Evolutionary conservation across 495 filamentous ascomycete species (phyloP), one percentile per base, ranked within the genome.

Genomic region (Penicillium nucicola): DNA sequence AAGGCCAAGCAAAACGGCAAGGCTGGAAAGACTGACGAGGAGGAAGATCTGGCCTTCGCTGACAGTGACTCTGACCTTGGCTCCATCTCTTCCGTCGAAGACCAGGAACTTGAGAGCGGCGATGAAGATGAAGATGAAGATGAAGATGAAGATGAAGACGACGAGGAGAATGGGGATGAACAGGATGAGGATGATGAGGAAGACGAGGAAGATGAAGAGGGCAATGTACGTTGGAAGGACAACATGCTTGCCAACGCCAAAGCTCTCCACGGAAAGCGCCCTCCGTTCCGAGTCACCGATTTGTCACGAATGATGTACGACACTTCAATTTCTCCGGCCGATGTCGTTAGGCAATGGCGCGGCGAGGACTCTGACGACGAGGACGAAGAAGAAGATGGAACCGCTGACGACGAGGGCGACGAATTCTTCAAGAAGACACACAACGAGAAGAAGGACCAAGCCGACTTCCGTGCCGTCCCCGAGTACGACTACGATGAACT

Each of bases 1-100:
- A 76, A 65, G 60, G 72, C 70, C 54, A 69, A 60, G 55, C 76
- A 77, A 47, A 70, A 74, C 31, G 74, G 65, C 42, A 62, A 58
- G 3, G 30, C 30, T 6, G 72, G 62, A 7, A 62, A 58, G 2
- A 30, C 30, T 11, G 72, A 62, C 5, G 70, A 76, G 11, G 83
- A 84, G 30, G 85, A 82, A 34, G 81, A 84, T 44, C 51, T 96
- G 54, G 87, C 81, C n/a, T 98, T 96, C 67, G 92, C 92, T 1
- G 92, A 97, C 59, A 93, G 88, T 59, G 93, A 98, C 62, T 97
- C 92, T 6, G 95, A 97, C 65, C 74, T 97, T 3, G 93, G 93
- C 11, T 97, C 93, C 12, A 70, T 96, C 31, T 95, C 87, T n/a
- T 81, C 79, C 3, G 85, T 75, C 4, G 83, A 81, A 11, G 81